These are phyloP conservation scores for Suillus americanus DNA, from an alignment of 768 basidiomycete genomes.

Conservation along the genomic window DNA sequence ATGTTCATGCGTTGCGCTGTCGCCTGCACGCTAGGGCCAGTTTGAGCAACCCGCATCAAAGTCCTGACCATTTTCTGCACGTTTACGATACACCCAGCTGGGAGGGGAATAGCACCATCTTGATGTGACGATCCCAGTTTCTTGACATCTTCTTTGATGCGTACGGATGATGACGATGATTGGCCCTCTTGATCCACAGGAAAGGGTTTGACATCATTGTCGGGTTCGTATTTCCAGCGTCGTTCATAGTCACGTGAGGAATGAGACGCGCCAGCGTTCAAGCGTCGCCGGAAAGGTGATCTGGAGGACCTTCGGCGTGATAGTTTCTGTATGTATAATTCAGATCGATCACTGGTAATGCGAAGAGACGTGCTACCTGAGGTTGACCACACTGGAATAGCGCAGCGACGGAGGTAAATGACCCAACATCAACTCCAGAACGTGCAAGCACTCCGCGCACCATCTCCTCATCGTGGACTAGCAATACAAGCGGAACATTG, in stretches of 20 bases:
- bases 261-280: background rate
- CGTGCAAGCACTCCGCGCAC: conserved; percentile 39
- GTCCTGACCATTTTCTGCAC: conserved; percentile 36
- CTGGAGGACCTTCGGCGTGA: conserved; percentile 8
- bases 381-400: conserved; percentile 13
- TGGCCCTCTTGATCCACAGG: conserved; percentile 1
- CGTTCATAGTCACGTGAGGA: background rate
- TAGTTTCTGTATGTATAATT: conserved; percentile 11
- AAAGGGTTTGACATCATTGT: conserved; percentile 1
- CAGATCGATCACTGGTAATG: background rate
- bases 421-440: conserved; percentile 40
- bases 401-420: conserved; percentile 37
- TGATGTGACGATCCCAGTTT: background rate
- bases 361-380: conserved; percentile 6
- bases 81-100: conserved; percentile 42
- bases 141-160: conserved; percentile 1
- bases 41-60: conserved; percentile 35
- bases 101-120: conserved; percentile 1
- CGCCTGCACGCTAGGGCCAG: conserved; percentile 24
- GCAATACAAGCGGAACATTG: conserved; percentile 40
- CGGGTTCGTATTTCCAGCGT: background rate
- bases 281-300: conserved; percentile 12
- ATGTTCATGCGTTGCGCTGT: conserved; percentile 37
- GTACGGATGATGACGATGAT: background rate
- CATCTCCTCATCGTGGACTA: conserved; percentile 45